phyloP scores from a whole-genome alignment of 306 rosid species.

The Urtica urens region DNA sequence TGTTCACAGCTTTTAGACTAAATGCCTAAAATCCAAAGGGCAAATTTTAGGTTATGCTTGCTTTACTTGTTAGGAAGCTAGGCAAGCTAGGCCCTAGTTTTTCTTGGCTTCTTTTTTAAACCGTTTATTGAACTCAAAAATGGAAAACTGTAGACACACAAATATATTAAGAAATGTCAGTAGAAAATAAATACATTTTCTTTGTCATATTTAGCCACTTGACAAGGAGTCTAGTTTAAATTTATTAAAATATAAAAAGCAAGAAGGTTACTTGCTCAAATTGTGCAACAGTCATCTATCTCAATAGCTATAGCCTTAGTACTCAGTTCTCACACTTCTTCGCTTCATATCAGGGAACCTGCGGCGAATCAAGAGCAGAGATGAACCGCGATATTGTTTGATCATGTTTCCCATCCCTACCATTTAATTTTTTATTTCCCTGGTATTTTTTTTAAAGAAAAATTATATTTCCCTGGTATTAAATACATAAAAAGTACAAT shows the following conservation, averaged over 20 bases:
- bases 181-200: no score
- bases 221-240: background rate
- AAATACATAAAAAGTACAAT: background rate
- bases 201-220: no score
- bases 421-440: background rate
- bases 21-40: no score
- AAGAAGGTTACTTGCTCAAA: conserved; percentile 4
- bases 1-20: background rate
- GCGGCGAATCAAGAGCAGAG: conserved; percentile 1
- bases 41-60: background rate
- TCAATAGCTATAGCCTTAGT: background rate
- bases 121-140: no score
- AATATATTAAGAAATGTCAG: no score
- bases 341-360: background rate
- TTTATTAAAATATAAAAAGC: no score
- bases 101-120: background rate
- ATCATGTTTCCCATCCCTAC: background rate
- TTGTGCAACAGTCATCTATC: conserved; percentile 5
- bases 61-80: background rate
- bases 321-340: no score
- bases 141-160: no score
- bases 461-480: background rate
- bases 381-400: background rate
- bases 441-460: no score
- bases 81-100: background rate